phyloP scores from a whole-genome alignment of 2,329 filamentous ascomycete species.

The Xylaria digitata region DNA sequence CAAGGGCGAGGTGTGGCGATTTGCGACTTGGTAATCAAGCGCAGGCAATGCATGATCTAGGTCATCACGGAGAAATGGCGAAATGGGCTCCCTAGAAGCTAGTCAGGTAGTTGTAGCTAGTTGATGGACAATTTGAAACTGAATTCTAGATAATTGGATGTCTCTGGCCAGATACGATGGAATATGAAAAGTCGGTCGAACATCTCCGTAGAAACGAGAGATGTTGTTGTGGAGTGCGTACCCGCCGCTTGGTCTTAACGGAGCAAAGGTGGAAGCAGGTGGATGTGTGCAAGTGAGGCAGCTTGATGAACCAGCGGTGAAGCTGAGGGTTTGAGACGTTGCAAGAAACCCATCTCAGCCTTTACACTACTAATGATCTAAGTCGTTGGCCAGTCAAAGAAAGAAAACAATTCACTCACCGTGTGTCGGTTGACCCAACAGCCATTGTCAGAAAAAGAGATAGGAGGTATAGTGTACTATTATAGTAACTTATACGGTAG shows the following conservation, averaged over 20 bases:
- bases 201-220: constrained; percentile 38
- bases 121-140: constrained; percentile 24
- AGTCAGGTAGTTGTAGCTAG: background rate
- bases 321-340: constrained; percentile 30
- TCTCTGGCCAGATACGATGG: constrained; percentile 11
- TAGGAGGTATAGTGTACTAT: background rate
- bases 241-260: constrained; percentile 34
- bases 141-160: constrained; percentile 26
- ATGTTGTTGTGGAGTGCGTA: constrained; percentile 37
- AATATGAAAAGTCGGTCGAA: constrained; percentile 44
- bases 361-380: constrained; percentile 10
- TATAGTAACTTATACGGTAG: background rate
- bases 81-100: constrained; percentile 9
- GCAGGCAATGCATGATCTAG: constrained; percentile 2
- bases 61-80: constrained; percentile 10
- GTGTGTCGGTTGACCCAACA: constrained; percentile 23
- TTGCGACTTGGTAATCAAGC: constrained; percentile 21
- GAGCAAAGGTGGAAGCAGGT: constrained; percentile 34
- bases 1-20: constrained; percentile 36
- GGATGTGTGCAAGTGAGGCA: constrained; percentile 31
- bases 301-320: constrained; percentile 40
- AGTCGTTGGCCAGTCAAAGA: constrained; percentile 35
- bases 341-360: constrained; percentile 18
- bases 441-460: constrained; percentile 1
- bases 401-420: constrained; percentile 32